Conservation (phyloP, 371 early-diverging fungal genomes). For the Sporodiniella umbellata region DNA sequence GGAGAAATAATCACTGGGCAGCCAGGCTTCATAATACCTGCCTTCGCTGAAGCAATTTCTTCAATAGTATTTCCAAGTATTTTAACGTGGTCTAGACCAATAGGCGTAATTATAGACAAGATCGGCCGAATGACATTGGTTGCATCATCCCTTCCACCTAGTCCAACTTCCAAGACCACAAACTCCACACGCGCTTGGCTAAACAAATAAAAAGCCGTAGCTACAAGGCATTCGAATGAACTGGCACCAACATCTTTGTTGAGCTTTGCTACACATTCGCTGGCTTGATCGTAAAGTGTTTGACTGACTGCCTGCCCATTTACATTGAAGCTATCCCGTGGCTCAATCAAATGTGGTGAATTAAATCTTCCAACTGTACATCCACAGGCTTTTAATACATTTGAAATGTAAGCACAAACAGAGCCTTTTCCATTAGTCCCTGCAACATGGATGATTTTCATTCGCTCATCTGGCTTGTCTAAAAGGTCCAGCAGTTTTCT, state of each 20-base stretch:
- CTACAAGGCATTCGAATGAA: conserved; percentile 66
- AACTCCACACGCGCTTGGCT: conserved; percentile 50
- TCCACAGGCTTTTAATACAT: conserved; percentile 41
- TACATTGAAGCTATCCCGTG: conserved; percentile 65
- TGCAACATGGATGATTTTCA: conserved; percentile 70
- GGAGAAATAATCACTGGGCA: conserved; percentile 53
- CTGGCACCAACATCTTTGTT: conserved; percentile 31
- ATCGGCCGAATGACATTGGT: conserved; percentile 71
- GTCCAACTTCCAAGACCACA: conserved; percentile 79
- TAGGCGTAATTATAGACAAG: conserved; percentile 59
- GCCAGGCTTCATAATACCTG: conserved; percentile 67
- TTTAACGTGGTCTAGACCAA: conserved; percentile 75
- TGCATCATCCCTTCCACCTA: conserved; percentile 81
- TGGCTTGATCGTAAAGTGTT: conserved; percentile 30
- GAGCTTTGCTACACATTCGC: conserved; percentile 25
- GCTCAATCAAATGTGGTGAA: conserved; percentile 74
- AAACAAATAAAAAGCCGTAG: conserved; percentile 59
- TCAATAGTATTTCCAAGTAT: conserved; percentile 66
- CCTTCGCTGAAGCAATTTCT: conserved; percentile 73
- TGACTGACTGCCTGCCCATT: conserved; percentile 44
- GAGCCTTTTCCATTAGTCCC: conserved; percentile 88
- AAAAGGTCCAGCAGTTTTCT: conserved; percentile 53
- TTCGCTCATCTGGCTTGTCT: conserved; percentile 51
- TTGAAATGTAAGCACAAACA: conserved; percentile 57
- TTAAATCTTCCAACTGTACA: conserved; percentile 64